Evolutionary conservation across 768 basidiomycete species (phyloP).

Genomic region (Psilocybe subaeruginosa): DNA sequence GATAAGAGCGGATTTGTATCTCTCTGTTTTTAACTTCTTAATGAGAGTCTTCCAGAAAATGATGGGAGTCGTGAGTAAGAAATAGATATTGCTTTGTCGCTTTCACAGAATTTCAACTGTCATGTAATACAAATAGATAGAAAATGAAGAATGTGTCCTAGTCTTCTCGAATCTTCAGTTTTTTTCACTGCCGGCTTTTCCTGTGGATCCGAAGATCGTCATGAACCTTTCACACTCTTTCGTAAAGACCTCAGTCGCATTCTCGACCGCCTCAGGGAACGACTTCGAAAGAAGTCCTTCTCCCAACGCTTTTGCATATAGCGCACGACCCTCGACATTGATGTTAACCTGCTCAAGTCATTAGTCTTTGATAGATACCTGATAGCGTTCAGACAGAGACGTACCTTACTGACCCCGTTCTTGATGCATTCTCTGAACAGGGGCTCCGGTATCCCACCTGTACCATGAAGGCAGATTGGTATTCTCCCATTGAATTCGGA

Average conservation of each 20-base stretch:
- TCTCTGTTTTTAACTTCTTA: no score
- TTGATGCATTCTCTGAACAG: conserved; percentile 47
- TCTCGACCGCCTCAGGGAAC: conserved; percentile 49
- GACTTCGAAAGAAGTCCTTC: conserved; percentile 35
- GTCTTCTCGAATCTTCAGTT: no score
- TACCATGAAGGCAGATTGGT: conserved; percentile 48
- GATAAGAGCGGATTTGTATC: no score
- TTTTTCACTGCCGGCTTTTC: no score
- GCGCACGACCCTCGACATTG: conserved; percentile 47
- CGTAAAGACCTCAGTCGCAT: conserved; percentile 45
- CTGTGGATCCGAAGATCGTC: no score
- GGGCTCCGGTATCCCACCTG: conserved; percentile 45
- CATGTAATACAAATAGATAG: no score
- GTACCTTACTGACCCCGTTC: conserved; percentile 48
- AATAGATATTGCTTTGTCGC: no score
- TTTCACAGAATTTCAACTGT: no score
- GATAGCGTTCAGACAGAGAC: background rate
- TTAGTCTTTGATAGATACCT: background rate
- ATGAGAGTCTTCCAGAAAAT: no score
- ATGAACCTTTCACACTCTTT: conserved; percentile 41
- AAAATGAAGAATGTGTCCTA: no score
- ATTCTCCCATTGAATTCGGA: conserved; percentile 35
- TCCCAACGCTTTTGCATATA: conserved; percentile 39
- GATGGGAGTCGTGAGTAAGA: no score
- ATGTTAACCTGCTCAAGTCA: conserved; percentile 39